Evolutionary conservation across 2,329 filamentous ascomycete genomes (phyloP).

Genomic region (Arthrobotrys sphaeroides): DNA sequence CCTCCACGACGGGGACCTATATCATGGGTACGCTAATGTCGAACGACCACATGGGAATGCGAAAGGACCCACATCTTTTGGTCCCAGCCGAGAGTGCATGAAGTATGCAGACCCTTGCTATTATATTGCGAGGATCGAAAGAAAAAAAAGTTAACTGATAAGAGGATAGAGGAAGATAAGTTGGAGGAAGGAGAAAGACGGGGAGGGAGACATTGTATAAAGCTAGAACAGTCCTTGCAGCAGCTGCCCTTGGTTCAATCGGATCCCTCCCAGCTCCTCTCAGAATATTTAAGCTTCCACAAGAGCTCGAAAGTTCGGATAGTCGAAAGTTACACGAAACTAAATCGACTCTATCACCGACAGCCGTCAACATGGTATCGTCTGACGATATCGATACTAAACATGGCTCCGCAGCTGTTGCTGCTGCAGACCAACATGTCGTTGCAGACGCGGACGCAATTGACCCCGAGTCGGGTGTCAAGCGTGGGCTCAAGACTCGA

Average conservation of each 20-base stretch:
- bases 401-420: conserved; percentile 14
- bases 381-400: conserved; percentile 40
- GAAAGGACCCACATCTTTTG: conserved; percentile 13
- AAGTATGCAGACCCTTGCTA: conserved; percentile 23
- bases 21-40: conserved; percentile 19
- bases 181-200: background rate
- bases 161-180: conserved; percentile 24
- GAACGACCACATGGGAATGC: conserved; percentile 38
- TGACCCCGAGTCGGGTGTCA: conserved; percentile 50
- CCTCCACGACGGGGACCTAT: conserved; percentile 23
- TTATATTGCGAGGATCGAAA: background rate
- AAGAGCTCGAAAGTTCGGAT: conserved; percentile 14
- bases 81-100: conserved; percentile 29
- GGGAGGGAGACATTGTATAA: conserved; percentile 33
- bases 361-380: conserved; percentile 29
- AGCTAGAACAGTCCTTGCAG: conserved; percentile 8
- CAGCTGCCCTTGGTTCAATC: conserved; percentile 23
- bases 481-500: conserved; percentile 59
- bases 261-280: conserved; percentile 14
- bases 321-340: conserved; percentile 22
- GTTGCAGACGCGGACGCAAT: conserved; percentile 48
- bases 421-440: conserved; percentile 27
- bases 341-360: background rate
- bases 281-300: background rate
- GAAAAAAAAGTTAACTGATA: conserved; percentile 25